Conservation (phyloP, 306 rosid species). For the Malus sylvestris region DNA sequence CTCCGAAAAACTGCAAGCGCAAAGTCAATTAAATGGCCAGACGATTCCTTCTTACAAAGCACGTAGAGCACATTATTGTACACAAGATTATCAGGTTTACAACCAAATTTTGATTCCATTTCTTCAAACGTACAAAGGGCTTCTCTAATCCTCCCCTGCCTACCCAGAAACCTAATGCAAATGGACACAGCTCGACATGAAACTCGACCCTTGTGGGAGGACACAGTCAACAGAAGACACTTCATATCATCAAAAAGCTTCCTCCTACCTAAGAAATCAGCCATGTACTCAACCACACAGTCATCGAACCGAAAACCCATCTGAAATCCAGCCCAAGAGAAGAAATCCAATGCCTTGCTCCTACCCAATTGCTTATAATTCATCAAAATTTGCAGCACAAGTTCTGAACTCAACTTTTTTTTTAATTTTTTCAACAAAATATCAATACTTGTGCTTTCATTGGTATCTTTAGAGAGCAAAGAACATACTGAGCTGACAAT, state of each 20-base stretch:
- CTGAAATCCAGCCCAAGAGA: constrained; percentile 57
- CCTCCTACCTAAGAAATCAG: constrained; percentile 69
- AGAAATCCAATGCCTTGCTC: constrained; percentile 49
- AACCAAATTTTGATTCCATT: constrained; percentile 47
- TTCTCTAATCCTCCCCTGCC: constrained; percentile 55
- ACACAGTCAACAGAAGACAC: constrained; percentile 47
- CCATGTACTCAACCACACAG: constrained; percentile 56
- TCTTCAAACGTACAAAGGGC: constrained; percentile 57
- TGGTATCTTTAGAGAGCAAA: constrained; percentile 29
- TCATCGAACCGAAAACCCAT: constrained; percentile 54
- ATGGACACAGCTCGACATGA: constrained; percentile 46
- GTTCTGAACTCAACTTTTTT: constrained; percentile 28
- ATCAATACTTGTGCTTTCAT: constrained; percentile 20
- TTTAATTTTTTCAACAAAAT: constrained; percentile 27
- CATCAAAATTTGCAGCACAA: constrained; percentile 53
- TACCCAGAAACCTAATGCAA: constrained; percentile 68
- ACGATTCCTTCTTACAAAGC: constrained; percentile 59
- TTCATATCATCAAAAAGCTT: constrained; percentile 70
- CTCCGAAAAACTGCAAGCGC: constrained; percentile 43
- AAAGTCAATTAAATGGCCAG: constrained; percentile 44
- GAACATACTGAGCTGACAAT: constrained; percentile 25
- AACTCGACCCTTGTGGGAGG: constrained; percentile 35
- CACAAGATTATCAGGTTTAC: constrained; percentile 61
- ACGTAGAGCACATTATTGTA: constrained; percentile 63
- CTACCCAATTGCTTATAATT: constrained; percentile 55